Evolutionary conservation across 805 yeast species (phyloP), one percentile per base, ranked within the genome.

Genomic region (Candida glaebosa): DNA sequence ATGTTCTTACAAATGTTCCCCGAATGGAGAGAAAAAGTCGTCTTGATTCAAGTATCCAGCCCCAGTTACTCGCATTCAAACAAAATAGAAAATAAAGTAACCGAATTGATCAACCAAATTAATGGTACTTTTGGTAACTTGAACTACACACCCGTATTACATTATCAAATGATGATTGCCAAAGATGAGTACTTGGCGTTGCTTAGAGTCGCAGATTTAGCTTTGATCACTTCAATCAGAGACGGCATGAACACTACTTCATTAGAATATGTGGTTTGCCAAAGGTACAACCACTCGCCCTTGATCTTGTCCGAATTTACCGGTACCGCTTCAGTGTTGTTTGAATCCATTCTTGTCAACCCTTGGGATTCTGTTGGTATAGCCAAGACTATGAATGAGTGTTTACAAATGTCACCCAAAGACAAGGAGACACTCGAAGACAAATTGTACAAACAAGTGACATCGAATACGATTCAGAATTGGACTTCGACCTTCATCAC

Each of bases 321-420:
- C 42, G 99, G 99, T 34, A 82, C 95, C 3, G 79, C 88, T 0
- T 68, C 85, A 2, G 84, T 84, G 2, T 61, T 85, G 41, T 73
- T 71, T 41, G 87, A 83, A 46, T 87, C 96, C 0, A 73, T 87
- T 38, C 78, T 84, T 48, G 93, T 93, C 26, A 93, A 93, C 53
- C 99, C 99, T 5, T 93, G 97, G 96, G 98, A 93, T 65, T 75
- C 95, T 0, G 91, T 87, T 18, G 96, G 96, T 2, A 91, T 91
- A 28, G 91, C 99, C 1, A 84, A 80, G 53, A 76, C 89, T 5
- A 84, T 95, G 42, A 72, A 89, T 58, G 79, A 78, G 38, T 76
- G 89, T 38, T 72, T 93, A 16, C 51, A 60, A 17, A 72, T 86
- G 79, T 53, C 79, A 1, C 60, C 61, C 3, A 74, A 65, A 6